Conservation (phyloP, 2,329 filamentous ascomycete species). For the Diaporthe vaccinii region DNA sequence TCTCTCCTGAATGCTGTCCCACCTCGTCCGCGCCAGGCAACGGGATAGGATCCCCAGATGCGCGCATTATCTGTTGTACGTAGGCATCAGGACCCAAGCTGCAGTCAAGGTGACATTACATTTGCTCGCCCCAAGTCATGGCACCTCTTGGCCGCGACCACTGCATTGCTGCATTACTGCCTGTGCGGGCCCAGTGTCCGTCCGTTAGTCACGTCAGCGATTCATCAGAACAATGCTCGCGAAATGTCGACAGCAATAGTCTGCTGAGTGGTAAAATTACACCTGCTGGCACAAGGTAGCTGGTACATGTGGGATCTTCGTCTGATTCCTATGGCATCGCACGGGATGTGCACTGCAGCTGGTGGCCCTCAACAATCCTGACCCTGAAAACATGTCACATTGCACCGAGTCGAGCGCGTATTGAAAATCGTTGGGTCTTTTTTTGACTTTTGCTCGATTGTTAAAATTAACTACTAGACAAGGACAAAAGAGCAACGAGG, state of each 20-base stretch:
- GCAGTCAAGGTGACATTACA: neutral
- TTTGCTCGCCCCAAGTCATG: constrained; percentile 23
- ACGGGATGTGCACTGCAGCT: neutral
- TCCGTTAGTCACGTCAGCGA: neutral
- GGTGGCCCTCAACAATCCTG: neutral
- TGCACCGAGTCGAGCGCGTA: neutral
- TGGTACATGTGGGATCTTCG: neutral
- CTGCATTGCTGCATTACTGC: constrained; percentile 2
- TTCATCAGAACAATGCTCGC: neutral
- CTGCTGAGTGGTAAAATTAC: neutral
- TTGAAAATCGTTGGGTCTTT: constrained; percentile 10
- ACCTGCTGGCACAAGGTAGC: neutral
- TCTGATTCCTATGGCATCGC: neutral
- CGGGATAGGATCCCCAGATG: neutral
- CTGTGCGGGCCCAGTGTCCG: constrained; percentile 10
- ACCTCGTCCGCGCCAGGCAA: neutral
- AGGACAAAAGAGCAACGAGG: constrained; percentile 52
- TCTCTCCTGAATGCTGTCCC: neutral
- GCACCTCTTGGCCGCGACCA: constrained; percentile 10
- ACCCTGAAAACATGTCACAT: neutral
- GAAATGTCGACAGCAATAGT: neutral
- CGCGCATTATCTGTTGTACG: neutral
- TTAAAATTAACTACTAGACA: constrained; percentile 60
- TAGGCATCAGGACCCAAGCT: no score
- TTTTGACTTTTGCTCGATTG: constrained; percentile 42